Evolutionary conservation across 768 basidiomycete genomes (phyloP).

Genomic region (Calocera cornea): DNA sequence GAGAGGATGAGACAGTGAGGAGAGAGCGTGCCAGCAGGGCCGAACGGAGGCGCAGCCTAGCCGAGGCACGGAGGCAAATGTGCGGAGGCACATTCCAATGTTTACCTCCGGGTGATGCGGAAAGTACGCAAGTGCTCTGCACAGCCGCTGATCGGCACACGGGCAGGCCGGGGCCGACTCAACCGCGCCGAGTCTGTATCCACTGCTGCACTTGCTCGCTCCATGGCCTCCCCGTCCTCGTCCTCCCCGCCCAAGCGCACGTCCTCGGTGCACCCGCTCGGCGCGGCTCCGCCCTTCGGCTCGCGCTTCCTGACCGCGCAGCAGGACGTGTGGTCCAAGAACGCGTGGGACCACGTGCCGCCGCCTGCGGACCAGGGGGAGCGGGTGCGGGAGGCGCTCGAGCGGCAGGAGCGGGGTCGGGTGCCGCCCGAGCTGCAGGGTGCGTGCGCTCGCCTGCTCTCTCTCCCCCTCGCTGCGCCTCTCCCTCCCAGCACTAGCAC

Average conservation of each 20-base stretch:
- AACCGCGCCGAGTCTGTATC: too few relatives aligned
- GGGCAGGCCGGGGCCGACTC: too few relatives aligned
- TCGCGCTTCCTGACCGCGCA: not conserved
- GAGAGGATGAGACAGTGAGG: too few relatives aligned
- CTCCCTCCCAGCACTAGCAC: slow-evolving; percentile 40
- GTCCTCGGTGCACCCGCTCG: not conserved
- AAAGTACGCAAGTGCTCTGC: too few relatives aligned
- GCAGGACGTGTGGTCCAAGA: slow-evolving; percentile 10
- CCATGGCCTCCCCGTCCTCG: not conserved
- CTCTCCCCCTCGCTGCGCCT: slow-evolving; percentile 39
- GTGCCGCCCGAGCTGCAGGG: too few relatives aligned
- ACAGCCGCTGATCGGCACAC: too few relatives aligned
- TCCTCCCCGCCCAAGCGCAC: not conserved
- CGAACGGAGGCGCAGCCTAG: too few relatives aligned
- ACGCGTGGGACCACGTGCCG: slow-evolving; percentile 62
- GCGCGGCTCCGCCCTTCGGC: not conserved
- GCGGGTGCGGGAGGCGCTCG: slow-evolving; percentile 54
- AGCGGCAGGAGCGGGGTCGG: slow-evolving; percentile 51
- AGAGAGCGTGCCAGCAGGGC: too few relatives aligned
- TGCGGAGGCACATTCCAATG: too few relatives aligned
- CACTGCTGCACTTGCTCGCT: too few relatives aligned
- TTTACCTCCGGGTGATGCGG: too few relatives aligned
- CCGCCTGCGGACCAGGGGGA: slow-evolving; percentile 68
- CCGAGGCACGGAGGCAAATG: too few relatives aligned
- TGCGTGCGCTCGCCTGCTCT: slow-evolving; percentile 31